Conservation (phyloP, 306 rosid genomes). For the Glycyrrhiza uralensis region DNA sequence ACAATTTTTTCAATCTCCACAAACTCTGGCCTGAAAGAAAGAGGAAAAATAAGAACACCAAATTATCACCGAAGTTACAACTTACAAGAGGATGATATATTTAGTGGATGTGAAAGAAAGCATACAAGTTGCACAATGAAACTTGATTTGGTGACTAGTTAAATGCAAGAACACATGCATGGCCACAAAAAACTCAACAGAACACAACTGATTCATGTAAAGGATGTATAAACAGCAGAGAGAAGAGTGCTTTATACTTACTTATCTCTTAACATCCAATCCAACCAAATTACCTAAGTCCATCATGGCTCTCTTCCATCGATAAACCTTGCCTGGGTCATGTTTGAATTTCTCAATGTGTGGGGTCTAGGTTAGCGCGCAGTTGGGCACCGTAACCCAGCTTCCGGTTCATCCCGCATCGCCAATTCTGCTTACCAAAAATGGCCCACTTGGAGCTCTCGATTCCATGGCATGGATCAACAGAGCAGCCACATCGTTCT, state of each 20-base stretch:
- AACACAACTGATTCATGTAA: neutral
- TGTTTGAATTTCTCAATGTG: neutral
- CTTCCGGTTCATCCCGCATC: no score
- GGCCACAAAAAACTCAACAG: neutral
- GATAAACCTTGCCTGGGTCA: neutral
- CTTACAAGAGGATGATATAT: neutral
- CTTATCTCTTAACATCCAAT: slow-evolving; percentile 16
- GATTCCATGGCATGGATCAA: no score
- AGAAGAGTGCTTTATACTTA: neutral
- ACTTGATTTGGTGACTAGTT: neutral
- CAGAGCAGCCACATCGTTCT: no score
- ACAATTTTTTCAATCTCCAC: neutral
- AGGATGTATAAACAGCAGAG: neutral
- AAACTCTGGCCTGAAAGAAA: slow-evolving; percentile 13
- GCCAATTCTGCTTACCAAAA: no score
- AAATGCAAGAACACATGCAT: no score
- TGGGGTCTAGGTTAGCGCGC: no score
- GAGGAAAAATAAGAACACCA: neutral
- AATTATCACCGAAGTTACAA: no score
- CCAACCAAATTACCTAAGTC: neutral
- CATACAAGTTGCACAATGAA: neutral
- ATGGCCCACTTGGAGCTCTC: no score
- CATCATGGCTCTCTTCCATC: neutral
- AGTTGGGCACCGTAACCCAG: no score
- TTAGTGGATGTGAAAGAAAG: no score